Conservation (phyloP, 129 eudicot genomes). For the Smallanthus sonchifolius region DNA sequence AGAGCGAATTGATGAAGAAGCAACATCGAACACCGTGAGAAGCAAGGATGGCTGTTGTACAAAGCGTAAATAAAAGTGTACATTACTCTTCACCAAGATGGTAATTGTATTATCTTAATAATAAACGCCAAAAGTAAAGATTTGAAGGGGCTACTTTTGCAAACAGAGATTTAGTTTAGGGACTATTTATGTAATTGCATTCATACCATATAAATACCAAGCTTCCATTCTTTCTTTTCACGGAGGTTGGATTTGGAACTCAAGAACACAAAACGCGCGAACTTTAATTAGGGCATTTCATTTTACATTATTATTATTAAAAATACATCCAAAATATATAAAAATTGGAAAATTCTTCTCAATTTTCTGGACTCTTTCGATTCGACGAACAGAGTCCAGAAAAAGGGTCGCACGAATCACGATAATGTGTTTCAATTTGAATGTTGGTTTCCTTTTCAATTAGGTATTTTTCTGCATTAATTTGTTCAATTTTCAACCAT, state of each 20-base stretch:
- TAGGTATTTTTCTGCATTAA: slow-evolving; percentile 11
- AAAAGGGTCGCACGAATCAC: slow-evolving; percentile 18
- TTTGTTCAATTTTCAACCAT: slow-evolving; percentile 17
- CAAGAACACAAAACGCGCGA: slow-evolving; percentile 19
- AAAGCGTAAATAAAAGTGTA: no score
- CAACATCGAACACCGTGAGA: no score
- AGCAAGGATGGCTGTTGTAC: no score
- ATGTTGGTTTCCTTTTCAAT: background rate
- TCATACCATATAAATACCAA: background rate
- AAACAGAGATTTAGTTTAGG: background rate
- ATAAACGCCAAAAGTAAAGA: background rate
- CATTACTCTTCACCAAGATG: no score
- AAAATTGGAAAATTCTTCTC: slow-evolving; percentile 1
- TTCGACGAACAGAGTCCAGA: slow-evolving; percentile 37
- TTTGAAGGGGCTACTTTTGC: background rate
- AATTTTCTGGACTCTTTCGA: slow-evolving; percentile 38
- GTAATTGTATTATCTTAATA: no score
- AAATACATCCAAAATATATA: slow-evolving; percentile 16
- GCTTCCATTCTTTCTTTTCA: background rate
- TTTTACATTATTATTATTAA: slow-evolving; percentile 7
- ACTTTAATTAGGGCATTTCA: slow-evolving; percentile 4
- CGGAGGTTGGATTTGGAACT: background rate
- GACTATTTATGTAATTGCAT: background rate
- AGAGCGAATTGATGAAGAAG: no score
- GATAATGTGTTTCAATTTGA: slow-evolving; percentile 3